Base-by-base conservation (phyloP, 2,329 filamentous ascomycete species). In the Diaporthe australafricana region DNA sequence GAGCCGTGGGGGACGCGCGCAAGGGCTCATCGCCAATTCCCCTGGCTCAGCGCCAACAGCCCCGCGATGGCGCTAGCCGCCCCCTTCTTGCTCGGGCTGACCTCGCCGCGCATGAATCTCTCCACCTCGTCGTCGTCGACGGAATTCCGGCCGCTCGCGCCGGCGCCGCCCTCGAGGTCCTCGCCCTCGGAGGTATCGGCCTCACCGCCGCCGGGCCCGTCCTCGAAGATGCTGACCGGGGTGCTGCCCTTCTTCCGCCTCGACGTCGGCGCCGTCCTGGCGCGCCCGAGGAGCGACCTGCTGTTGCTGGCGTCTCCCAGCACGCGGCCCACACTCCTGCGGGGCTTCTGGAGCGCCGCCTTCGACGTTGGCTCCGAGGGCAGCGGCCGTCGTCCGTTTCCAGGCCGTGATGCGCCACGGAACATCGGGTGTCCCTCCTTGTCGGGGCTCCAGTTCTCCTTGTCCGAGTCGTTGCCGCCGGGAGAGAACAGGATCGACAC, bases 61-160 rank as follows among this genome's bases (percentile, higher is more conserved):
- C 94, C 94, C 69, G 96, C 94, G 57, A 98, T 92, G 78, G 94
- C 97, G 79, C 97, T 94, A 80, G 97, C 87, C 79, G 98, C 96
- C 70, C 91, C 89, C 79, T 90, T 91, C 82, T 94, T 94, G 79
- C 91, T 91, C 11, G 90, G 91, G 78, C 89, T 90, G 74, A 90
- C 86, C 40, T 89, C 87, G 63, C 87, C 87, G 42, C 87, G 84
- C 92, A 96, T 95, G 81, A 96, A 95, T 4, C 85, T 87, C 74
- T 92, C 89, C 53, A 96, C 87, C 65, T 96, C 93, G 5, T 88
- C 86, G 70, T 91, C 89, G 0, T 63, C 32, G 27, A 80, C 78
- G 53, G 79, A 75, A 20, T 76, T 52, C 40, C 55, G 48, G 68
- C 66, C 38, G 57, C 52, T 66, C n/a, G n/a, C n/a, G n/a, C n/a